Base-by-base conservation (phyloP, 73 alveolate genomes). In the Paramecium octaurelia region DNA sequence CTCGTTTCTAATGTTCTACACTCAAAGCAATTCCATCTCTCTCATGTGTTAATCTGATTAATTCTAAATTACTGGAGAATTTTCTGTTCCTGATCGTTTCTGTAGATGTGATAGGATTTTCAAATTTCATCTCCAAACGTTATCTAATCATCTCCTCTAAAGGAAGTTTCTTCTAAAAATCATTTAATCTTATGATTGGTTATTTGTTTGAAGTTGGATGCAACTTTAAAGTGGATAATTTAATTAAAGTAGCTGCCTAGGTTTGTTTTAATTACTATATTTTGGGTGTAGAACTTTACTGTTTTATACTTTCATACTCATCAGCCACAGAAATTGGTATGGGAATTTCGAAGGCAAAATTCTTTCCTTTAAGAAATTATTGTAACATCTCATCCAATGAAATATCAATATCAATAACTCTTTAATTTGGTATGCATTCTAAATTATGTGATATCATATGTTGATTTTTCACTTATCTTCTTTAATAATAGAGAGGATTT, bases 351-450 rank as follows among this genome's bases (percentile, higher is more conserved):
- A 73, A 73, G 18, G 24, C 46, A 73, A 73, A 73, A 73, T 73
- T 73, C 57, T 73, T 40, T 34, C 87, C 87, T 73, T 38, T 73
- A 29, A 73, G 46, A 73, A 73, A 36, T 35, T 73, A 16, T 21
- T 40, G 21, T 73, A 73, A 73, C 59, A 73, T 40, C 40, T 73
- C 87, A 40, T 73, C 87, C n/a, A 73, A 36, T 36, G 87, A 36
- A 4, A 35, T 29, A 36, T 73, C 87, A 35, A 73, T 73, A 14
- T 73, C 87, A 36, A 73, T 21, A 34, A 34, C 34, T 36, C 87
- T 34, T 21, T 73, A 7, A 16, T 40, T 73, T 6, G 87, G 87
- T 16, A 73, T 20, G 12, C 87, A 73, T 73, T 73, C 87, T 18
- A 73, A 73, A n/a, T 73, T 40, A 36, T 36, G 34, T 31, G 54